Conservation (phyloP, 768 basidiomycete species). For the Dacryopinax primogenitus region DNA sequence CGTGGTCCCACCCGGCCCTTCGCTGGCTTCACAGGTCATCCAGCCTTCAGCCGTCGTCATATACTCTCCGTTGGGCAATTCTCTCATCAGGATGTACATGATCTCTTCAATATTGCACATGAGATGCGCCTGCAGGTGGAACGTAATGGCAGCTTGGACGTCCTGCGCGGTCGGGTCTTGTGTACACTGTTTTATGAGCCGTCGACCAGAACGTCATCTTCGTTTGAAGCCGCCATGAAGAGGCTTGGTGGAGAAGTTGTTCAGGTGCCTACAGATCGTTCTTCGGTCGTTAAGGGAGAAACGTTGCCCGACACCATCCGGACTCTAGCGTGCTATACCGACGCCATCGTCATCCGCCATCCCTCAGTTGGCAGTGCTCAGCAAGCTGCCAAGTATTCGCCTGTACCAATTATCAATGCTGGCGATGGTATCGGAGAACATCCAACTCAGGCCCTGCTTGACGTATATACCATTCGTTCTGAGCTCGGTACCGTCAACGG, state of each 20-base stretch:
- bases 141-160: conserved; percentile 72
- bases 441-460: conserved; percentile 82
- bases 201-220: conserved; percentile 86
- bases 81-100: conserved; percentile 69
- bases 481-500: conserved; percentile 98
- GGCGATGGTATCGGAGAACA: conserved; percentile 97
- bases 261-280: conserved; percentile 63
- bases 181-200: conserved; percentile 94
- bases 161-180: conserved; percentile 80
- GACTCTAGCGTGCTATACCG: conserved; percentile 87
- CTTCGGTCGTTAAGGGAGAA: conserved; percentile 90
- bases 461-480: conserved; percentile 90
- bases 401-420: conserved; percentile 91
- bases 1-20: conserved; percentile 24
- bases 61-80: conserved; percentile 93
- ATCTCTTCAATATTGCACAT: conserved; percentile 84
- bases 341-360: conserved; percentile 88
- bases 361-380: conserved; percentile 91
- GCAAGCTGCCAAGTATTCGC: conserved; percentile 87
- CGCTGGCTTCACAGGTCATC: conserved; percentile 47
- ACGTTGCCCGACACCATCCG: conserved; percentile 84
- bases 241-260: conserved; percentile 92
- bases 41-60: conserved; percentile 84
- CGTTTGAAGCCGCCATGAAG: conserved; percentile 98
- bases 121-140: conserved; percentile 97